Evolutionary conservation across 2,329 filamentous ascomycete genomes (phyloP).

Genomic region (Cladophialophora carrionii): DNA sequence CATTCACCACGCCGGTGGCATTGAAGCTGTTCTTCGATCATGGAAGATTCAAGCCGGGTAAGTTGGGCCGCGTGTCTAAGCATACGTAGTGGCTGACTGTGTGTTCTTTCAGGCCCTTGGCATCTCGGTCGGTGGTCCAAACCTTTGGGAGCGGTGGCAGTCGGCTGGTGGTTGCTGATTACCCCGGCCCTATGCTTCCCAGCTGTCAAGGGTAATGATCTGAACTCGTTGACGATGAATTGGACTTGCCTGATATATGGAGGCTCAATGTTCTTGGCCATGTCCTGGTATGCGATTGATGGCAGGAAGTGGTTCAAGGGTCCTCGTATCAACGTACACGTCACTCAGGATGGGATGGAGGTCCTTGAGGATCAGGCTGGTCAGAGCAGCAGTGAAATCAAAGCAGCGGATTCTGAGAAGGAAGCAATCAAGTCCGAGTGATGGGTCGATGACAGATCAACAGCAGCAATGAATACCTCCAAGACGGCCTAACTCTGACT

Average conservation of each 20-base stretch:
- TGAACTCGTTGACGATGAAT: constrained; percentile 42
- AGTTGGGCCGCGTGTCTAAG: not conserved
- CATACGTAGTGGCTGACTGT: constrained; percentile 8
- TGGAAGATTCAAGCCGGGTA: constrained; percentile 39
- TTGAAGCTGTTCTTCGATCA: constrained; percentile 41
- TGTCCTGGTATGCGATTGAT: constrained; percentile 40
- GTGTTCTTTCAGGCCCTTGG: constrained; percentile 38
- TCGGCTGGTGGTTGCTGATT: constrained; percentile 41
- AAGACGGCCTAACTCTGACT: not conserved
- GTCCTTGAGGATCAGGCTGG: constrained; percentile 18
- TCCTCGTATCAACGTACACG: constrained; percentile 41
- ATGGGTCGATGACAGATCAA: not conserved
- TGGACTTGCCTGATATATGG: constrained; percentile 43
- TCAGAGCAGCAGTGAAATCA: constrained; percentile 4
- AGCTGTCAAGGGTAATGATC: constrained; percentile 39
- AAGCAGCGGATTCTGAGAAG: constrained; percentile 15
- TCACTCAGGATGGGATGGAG: constrained; percentile 18
- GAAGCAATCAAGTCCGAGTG: constrained; percentile 14
- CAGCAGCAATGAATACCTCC: not conserved
- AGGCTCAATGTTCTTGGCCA: constrained; percentile 41
- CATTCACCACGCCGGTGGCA: constrained; percentile 41
- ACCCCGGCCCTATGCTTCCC: constrained; percentile 43
- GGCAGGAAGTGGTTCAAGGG: constrained; percentile 45
- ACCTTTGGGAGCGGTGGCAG: constrained; percentile 40
- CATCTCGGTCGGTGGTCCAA: constrained; percentile 41